phyloP scores from a whole-genome alignment of 768 basidiomycete genomes.

The Kwoniella europaea region DNA sequence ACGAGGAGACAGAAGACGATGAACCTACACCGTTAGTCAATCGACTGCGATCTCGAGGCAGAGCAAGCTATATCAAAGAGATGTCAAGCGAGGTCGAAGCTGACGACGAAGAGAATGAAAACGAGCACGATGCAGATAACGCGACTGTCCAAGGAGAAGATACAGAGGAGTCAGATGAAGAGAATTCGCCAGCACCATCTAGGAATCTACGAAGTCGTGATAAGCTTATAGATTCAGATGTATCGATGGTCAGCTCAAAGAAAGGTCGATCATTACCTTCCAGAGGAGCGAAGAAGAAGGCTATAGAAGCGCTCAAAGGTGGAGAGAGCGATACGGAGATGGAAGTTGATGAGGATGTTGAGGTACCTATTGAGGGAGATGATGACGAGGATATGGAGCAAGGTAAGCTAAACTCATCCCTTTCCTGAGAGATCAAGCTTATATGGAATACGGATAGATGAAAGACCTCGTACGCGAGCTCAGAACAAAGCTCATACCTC shows the following conservation, averaged over 20 bases:
- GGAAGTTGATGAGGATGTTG: slow-evolving; percentile 59
- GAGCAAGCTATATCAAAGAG: slow-evolving; percentile 22
- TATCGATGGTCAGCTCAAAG: slow-evolving; percentile 11
- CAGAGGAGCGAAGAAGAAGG: slow-evolving; percentile 38
- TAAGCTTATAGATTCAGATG: slow-evolving; percentile 21
- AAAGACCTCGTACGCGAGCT: slow-evolving; percentile 9
- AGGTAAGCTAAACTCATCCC: slow-evolving; percentile 4
- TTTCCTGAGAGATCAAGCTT: background rate
- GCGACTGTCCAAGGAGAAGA: slow-evolving; percentile 19
- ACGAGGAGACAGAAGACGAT: slow-evolving; percentile 19
- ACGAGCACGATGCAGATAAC: slow-evolving; percentile 10
- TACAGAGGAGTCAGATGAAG: slow-evolving; percentile 20
- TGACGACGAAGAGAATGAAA: slow-evolving; percentile 40
- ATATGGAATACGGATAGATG: slow-evolving; percentile 4
- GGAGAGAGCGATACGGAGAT: slow-evolving; percentile 64
- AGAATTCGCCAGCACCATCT: slow-evolving; percentile 12
- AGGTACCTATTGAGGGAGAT: slow-evolving; percentile 11
- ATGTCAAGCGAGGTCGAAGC: slow-evolving; percentile 36
- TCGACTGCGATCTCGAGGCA: slow-evolving; percentile 18
- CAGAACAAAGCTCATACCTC: slow-evolving; percentile 9
- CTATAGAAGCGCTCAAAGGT: slow-evolving; percentile 39
- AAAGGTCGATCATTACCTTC: slow-evolving; percentile 24
- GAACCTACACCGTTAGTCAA: slow-evolving; percentile 29
- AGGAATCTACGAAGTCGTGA: slow-evolving; percentile 11
- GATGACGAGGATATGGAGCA: slow-evolving; percentile 24